Evolutionary conservation across 768 basidiomycete species (phyloP), one percentile per base, ranked within the genome.

Genomic region (Inosperma sp.): DNA sequence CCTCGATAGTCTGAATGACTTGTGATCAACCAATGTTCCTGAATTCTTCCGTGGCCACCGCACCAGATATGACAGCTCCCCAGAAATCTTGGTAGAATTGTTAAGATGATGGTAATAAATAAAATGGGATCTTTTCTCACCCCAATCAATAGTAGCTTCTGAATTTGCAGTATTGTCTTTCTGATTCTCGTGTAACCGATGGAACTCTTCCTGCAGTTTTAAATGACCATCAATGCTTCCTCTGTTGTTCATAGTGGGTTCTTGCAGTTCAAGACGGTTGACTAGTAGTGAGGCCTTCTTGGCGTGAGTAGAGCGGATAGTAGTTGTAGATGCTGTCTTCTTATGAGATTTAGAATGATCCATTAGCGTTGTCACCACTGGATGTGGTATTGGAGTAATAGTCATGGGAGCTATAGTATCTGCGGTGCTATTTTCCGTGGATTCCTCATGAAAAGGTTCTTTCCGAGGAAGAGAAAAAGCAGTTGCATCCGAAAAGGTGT

Each of bases 51-150:
- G 16, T 51, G 19, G 43, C 26, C 33, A 35, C 40, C 48, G 34
- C 60, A 87, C 89, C 89, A 57, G 88, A 89, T 63, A 97, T 86
- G 2, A 99, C 94, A 8, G 77, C 80, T 1, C 93, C 94, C 96
- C 96, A 96, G 71, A 98, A 96, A 58, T 88, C 90, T 93, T 58
- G 50, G 37, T 56, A 45, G 35, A 31, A 41, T 8, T 40, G 27
- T 46, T 33, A 44, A 51, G 40, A 25, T n/a, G 46, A 48, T 42
- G 48, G 7, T 9, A 23, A 3, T 45, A 26, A 51, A 21, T 31
- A 35, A 26, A 22, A 23, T 29, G 46, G 27, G 31, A 49, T 34
- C 25, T 29, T 33, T 17, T 71, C 77, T 51, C 60, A 89, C 89
- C 83, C 90, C 88, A 92, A 60, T 91, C 87, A 59, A 90, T 85